Conservation (phyloP, 2,329 filamentous ascomycete species). For the Achaetomium macrosporum region DNA sequence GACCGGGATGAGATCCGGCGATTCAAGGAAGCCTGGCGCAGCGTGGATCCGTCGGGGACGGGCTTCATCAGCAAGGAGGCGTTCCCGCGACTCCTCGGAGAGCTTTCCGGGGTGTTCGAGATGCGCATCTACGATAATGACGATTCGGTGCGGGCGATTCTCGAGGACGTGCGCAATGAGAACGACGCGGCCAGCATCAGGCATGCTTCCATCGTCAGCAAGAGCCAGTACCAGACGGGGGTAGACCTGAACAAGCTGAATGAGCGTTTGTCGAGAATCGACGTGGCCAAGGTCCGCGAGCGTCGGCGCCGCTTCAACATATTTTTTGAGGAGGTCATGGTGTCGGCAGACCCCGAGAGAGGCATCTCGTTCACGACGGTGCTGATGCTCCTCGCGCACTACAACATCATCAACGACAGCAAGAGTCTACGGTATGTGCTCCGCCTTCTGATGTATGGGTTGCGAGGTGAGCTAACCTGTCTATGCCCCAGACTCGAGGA, state of each 20-base stretch:
- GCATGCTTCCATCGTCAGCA: conserved; percentile 50
- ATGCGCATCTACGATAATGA: conserved; percentile 95
- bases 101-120: conserved; percentile 91
- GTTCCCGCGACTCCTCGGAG: conserved; percentile 82
- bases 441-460: neutral
- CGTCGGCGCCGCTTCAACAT: conserved; percentile 76
- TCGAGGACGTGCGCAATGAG: conserved; percentile 72
- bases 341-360: conserved; percentile 80
- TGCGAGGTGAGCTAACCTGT: neutral
- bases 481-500: conserved; percentile 66
- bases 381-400: conserved; percentile 92
- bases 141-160: conserved; percentile 76
- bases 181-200: conserved; percentile 47
- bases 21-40: conserved; percentile 98
- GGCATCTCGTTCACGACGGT: conserved; percentile 90
- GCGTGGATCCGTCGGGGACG: conserved; percentile 83
- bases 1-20: conserved; percentile 90
- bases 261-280: conserved; percentile 64
- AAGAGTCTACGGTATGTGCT: conserved; percentile 74
- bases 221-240: conserved; percentile 47
- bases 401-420: conserved; percentile 97
- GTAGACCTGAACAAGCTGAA: conserved; percentile 74
- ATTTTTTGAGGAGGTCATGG: conserved; percentile 96
- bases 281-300: conserved; percentile 66
- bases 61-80: conserved; percentile 86